Evolutionary conservation across 169 alveolate genomes (phyloP), one percentile per base, ranked within the genome.

Genomic region (Cryptosporidium tyzzeri): DNA sequence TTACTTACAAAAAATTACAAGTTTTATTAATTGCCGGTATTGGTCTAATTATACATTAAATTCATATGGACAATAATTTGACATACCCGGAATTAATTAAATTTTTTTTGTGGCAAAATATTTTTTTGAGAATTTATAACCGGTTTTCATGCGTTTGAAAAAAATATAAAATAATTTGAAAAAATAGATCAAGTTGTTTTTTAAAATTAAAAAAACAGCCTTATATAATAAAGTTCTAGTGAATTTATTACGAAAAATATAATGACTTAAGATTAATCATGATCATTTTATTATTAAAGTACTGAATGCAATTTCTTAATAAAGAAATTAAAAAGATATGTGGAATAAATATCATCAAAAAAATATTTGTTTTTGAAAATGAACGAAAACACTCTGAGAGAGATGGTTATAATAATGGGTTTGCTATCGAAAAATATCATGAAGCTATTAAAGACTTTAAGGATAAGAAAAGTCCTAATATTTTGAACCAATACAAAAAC

Each of bases 71-170:
- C 55, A 48, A 44, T 44, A 44, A 14, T 48, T 48, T 48, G 16
- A 48, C 21, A 48, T 48, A 48, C n/a, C n/a, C 21, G 8, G 21
- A 48, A 48, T 48, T 48, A 2, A 48, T 48, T 2, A 48, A 48
- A 14, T 48, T 48, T 44, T 44, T 48, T 48, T 48, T 48, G 55
- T 48, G 55, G 55, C 21, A 48, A 14, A 48, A 48, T 7, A 48
- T 48, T 48, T 14, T 48, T 2, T 14, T 48, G 55, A 48, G 3
- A 14, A 48, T 48, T 5, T 21, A n/a, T 0, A 12, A 7, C 69
- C 69, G 69, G 69, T 14, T 59, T 59, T 59, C 69, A 59, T 59
- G 69, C 69, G 69, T n/a, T 59, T 59, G 26, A 18, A 59, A 59
- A 59, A 18, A 59, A 21, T 14, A 59, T 59, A 21, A 31, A 59